Evolutionary conservation across 352 stramenopile genomes (phyloP).

Genomic region (Phytophthora rubi): DNA sequence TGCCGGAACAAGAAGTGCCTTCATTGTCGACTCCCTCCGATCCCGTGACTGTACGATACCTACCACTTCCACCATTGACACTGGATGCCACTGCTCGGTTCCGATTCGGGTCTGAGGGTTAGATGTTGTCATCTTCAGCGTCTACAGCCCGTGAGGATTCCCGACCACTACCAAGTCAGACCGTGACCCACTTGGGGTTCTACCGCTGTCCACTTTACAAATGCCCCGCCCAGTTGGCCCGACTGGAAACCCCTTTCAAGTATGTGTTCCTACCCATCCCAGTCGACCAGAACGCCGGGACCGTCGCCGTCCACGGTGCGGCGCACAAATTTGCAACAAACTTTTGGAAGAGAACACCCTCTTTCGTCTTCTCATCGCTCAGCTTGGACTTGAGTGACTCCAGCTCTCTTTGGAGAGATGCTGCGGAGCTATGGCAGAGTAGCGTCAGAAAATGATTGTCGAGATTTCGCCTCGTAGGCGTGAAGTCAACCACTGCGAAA

Average conservation of each 20-base stretch:
- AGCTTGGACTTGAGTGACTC: constrained; percentile 23
- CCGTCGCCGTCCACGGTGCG: constrained; percentile 39
- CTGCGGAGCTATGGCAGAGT: constrained; percentile 28
- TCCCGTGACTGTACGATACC: constrained; percentile 3
- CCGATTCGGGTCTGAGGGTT: constrained; percentile 7
- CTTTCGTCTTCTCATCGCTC: constrained; percentile 23
- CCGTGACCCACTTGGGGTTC: constrained; percentile 20
- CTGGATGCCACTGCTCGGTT: constrained; percentile 43
- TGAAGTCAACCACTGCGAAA: constrained; percentile 52
- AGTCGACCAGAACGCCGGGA: constrained; percentile 30
- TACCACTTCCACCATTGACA: constrained; percentile 34
- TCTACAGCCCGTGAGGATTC: constrained; percentile 6
- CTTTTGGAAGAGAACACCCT: constrained; percentile 19
- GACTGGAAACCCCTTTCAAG: constrained; percentile 41
- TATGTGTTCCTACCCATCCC: constrained; percentile 42
- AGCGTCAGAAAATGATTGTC: constrained; percentile 44
- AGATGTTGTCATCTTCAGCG: constrained; percentile 10
- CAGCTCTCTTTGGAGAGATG: constrained; percentile 19
- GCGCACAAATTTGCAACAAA: constrained; percentile 28
- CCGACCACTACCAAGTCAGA: constrained; percentile 12
- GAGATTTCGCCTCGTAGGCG: constrained; percentile 42
- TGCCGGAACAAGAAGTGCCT: constrained; percentile 10
- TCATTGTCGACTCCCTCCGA: background rate
- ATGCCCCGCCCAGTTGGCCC: constrained; percentile 26
- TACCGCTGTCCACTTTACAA: constrained; percentile 56